Evolutionary conservation across 1,284 basidiomycete species (phyloP).

Genomic region (Rhodofomes roseus): DNA sequence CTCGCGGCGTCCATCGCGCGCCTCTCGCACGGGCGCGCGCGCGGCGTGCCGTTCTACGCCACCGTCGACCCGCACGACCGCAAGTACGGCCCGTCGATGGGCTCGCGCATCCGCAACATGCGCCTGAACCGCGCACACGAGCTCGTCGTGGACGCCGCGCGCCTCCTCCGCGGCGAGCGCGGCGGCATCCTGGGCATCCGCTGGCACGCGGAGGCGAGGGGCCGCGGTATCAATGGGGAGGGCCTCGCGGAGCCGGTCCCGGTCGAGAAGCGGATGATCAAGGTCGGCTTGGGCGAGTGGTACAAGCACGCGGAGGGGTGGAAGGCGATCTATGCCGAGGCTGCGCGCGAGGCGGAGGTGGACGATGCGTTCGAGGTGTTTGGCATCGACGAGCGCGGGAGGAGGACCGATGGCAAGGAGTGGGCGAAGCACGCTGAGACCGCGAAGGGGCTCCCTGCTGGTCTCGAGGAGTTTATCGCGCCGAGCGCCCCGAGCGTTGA

Average conservation of each 20-base stretch:
- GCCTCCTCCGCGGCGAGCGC: slow-evolving; percentile 28
- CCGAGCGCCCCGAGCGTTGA: not conserved
- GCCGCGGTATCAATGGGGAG: slow-evolving; percentile 34
- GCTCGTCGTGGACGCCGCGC: slow-evolving; percentile 24
- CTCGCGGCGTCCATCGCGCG: slow-evolving; percentile 36
- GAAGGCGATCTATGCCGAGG: slow-evolving; percentile 30
- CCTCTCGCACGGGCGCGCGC: slow-evolving; percentile 27
- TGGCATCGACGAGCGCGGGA: slow-evolving; percentile 28
- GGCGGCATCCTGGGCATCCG: slow-evolving; percentile 36
- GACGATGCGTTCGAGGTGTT: slow-evolving; percentile 22
- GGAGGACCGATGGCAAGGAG: slow-evolving; percentile 17
- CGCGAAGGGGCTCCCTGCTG: not conserved
- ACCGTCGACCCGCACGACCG: slow-evolving; percentile 31
- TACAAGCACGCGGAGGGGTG: slow-evolving; percentile 31
- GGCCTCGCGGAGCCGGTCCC: slow-evolving; percentile 31
- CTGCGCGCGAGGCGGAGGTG: slow-evolving; percentile 26
- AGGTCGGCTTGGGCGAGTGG: slow-evolving; percentile 34
- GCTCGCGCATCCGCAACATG: slow-evolving; percentile 33
- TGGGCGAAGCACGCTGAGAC: slow-evolving; percentile 7
- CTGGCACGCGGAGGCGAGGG: slow-evolving; percentile 24
- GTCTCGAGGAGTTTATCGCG: not conserved
- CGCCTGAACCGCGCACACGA: slow-evolving; percentile 33
- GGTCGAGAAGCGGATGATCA: slow-evolving; percentile 27
- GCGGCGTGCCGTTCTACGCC: slow-evolving; percentile 36
- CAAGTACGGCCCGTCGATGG: slow-evolving; percentile 30